A percentile compares a stretch with the other conserved stretches of the same genome.
These are phyloP conservation scores for Casuarina equisetifolia DNA, from an alignment of 306 rosid genomes.

Conservation along the genomic window DNA sequence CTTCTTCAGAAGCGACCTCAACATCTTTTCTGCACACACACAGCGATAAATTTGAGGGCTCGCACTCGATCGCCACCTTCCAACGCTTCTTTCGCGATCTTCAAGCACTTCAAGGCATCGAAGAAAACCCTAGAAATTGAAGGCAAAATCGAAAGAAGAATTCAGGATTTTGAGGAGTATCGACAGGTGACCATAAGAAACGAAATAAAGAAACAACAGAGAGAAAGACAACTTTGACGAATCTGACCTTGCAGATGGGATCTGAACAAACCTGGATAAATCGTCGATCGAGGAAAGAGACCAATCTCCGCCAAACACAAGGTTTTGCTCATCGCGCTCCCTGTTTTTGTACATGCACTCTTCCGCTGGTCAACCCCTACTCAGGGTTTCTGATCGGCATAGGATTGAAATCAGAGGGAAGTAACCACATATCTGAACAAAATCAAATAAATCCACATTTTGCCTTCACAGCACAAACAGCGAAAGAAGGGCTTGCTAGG, in stretches of 20 bases:
- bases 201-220: background rate
- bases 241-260: background rate
- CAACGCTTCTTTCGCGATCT: constrained; percentile 70
- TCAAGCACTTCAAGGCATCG: constrained; percentile 80
- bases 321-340: constrained; percentile 20
- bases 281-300: background rate
- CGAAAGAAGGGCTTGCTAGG: background rate
- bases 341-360: constrained; percentile 5
- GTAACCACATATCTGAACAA: too few species aligned
- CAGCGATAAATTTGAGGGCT: constrained; percentile 60
- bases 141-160: background rate
- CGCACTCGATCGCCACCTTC: constrained; percentile 70
- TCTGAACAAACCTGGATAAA: background rate
- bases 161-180: background rate
- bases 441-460: background rate
- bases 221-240: background rate
- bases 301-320: constrained; percentile 41
- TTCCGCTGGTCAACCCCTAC: background rate
- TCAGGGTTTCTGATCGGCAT: too few species aligned
- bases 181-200: background rate
- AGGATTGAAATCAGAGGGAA: too few species aligned
- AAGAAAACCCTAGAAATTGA: constrained; percentile 4
- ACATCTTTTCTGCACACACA: constrained; percentile 32
- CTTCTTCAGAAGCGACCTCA: constrained; percentile 38
- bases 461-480: background rate